Evolutionary conservation across 2,329 filamentous ascomycete species (phyloP).

Genomic region (Colletotrichum coccodes): DNA sequence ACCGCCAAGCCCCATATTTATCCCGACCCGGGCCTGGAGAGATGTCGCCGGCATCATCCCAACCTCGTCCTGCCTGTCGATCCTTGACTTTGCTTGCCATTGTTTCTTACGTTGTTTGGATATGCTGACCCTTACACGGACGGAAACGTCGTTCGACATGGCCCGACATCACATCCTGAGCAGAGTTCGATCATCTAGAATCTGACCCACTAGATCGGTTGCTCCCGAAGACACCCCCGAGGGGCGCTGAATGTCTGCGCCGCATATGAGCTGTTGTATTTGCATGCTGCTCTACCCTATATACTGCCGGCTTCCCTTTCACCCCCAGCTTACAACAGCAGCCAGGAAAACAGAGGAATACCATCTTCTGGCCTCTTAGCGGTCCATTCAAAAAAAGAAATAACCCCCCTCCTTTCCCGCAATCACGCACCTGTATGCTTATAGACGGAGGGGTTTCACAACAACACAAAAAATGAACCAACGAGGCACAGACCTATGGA

Average conservation of each 20-base stretch:
- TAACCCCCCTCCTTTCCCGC: not conserved
- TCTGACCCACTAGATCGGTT: not conserved
- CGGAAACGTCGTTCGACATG: not conserved
- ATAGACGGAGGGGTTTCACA: not conserved
- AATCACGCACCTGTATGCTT: not conserved
- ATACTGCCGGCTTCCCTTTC: constrained; percentile 13
- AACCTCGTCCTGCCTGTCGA: not conserved
- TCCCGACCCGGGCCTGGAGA: not conserved
- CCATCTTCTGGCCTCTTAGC: not conserved
- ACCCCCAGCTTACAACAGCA: not conserved
- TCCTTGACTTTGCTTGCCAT: not conserved
- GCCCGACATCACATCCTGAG: not conserved
- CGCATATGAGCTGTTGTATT: constrained; percentile 8
- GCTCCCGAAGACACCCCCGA: not conserved
- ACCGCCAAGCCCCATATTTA: not conserved
- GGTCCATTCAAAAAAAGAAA: not conserved
- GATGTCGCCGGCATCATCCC: not conserved
- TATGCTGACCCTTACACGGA: not conserved
- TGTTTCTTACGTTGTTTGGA: not conserved
- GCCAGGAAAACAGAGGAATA: constrained; percentile 1
- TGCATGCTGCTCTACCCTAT: constrained; percentile 29
- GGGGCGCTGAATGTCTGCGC: not conserved
- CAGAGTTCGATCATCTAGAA: not conserved
- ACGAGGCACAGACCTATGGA: constrained; percentile 4
- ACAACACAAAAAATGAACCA: constrained; percentile 11